These are phyloP conservation scores for Primulina tabacum DNA, from an alignment of 257 asterid genomes.

Conservation along the genomic window DNA sequence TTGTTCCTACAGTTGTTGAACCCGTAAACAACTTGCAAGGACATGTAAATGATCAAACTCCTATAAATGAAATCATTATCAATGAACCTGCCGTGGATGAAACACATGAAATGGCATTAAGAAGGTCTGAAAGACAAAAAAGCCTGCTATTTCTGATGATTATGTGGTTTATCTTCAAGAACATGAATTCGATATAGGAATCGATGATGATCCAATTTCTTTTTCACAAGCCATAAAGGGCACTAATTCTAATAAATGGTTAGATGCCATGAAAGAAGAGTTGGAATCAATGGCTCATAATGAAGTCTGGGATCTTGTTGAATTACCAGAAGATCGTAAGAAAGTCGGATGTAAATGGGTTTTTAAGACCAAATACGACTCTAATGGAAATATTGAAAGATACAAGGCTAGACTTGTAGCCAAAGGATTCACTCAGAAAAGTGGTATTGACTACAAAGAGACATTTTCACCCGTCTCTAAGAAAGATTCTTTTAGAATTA, in stretches of 20 bases:
- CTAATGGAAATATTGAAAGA: too few relatives aligned
- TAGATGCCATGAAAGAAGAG: neutral
- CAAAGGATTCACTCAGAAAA: too few relatives aligned
- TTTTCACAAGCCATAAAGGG: neutral
- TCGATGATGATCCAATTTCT: neutral
- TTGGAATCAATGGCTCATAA: neutral
- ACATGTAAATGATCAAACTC: neutral
- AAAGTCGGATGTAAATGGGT: too few relatives aligned
- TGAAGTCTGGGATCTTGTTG: neutral
- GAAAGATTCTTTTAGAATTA: too few relatives aligned
- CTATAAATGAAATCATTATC: neutral
- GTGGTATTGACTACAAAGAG: too few relatives aligned
- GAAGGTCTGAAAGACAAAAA: neutral
- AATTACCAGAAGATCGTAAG: neutral
- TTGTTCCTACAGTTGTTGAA: neutral
- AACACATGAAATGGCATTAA: neutral
- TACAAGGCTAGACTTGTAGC: too few relatives aligned
- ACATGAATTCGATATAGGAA: neutral
- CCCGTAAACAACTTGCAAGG: neutral
- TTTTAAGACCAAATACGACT: too few relatives aligned
- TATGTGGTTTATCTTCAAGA: neutral
- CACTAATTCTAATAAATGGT: neutral
- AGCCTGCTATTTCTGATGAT: neutral
- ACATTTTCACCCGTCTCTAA: too few relatives aligned
- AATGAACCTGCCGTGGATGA: neutral